These are phyloP conservation scores for Yamadazyma diospyri DNA, from an alignment of 1,139 yeast species.

Conservation along the genomic window DNA sequence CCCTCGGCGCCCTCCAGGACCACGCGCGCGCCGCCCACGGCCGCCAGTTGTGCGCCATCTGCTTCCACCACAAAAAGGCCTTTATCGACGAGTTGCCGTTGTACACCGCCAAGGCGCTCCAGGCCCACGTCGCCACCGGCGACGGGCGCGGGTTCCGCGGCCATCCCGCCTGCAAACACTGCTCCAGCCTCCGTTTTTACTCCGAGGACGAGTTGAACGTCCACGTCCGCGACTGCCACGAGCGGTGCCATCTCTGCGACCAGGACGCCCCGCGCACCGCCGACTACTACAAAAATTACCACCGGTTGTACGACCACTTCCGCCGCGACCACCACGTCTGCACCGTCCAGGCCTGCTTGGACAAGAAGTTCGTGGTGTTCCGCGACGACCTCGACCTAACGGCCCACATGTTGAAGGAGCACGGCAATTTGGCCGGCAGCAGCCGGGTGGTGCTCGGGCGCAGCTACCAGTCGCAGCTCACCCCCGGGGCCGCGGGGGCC, in stretches of 20 bases:
- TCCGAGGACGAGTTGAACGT: conserved; percentile 82
- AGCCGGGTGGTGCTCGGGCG: conserved; percentile 37
- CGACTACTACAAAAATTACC: conserved; percentile 76
- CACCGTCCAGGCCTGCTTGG: conserved; percentile 77
- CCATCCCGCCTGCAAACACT: conserved; percentile 86
- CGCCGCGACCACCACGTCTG: conserved; percentile 72
- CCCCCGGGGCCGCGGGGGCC: conserved; percentile 12
- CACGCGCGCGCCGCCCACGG: conserved; percentile 67
- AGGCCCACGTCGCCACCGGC: conserved; percentile 69
- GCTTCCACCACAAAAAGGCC: conserved; percentile 71
- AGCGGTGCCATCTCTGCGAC: conserved; percentile 88
- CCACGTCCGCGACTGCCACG: conserved; percentile 84
- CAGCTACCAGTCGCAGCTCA: conserved; percentile 61
- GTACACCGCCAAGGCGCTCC: conserved; percentile 60
- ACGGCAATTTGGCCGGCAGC: conserved; percentile 57
- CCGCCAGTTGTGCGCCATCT: conserved; percentile 65
- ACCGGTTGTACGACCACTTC: conserved; percentile 72
- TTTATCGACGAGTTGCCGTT: conserved; percentile 70
- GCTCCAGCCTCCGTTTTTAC: conserved; percentile 71
- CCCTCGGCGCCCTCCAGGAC: conserved; percentile 56
- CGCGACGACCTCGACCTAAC: conserved; percentile 81
- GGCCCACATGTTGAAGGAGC: conserved; percentile 85
- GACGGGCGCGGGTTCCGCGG: conserved; percentile 74
- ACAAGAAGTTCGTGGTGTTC: conserved; percentile 87
- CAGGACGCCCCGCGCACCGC: conserved; percentile 61